A percentile compares a stretch with the other conserved stretches of the same genome.
Conservation (phyloP, 2,329 filamentous ascomycete species). For the Neodidymelliopsis sp. region DNA sequence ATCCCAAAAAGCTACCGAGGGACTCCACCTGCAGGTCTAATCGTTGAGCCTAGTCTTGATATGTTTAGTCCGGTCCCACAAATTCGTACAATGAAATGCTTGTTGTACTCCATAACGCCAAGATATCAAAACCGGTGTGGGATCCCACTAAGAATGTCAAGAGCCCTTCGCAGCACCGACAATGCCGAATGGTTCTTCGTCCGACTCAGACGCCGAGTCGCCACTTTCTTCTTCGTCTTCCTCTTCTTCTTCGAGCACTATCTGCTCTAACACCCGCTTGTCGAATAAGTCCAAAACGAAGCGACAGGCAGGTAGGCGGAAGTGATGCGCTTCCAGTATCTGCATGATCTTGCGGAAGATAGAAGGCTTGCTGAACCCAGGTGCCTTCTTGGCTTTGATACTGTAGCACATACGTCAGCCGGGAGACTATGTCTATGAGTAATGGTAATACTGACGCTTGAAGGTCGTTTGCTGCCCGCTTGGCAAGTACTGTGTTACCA, state of each 20-base stretch:
- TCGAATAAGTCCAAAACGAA: conserved; percentile 96
- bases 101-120: conserved; percentile 32
- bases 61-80: conserved; percentile 15
- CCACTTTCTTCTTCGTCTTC: conserved; percentile 46
- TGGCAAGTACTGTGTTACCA: conserved; percentile 91
- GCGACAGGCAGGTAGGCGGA: conserved; percentile 82
- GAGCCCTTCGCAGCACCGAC: conserved; percentile 25
- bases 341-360: conserved; percentile 88
- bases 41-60: conserved; percentile 20
- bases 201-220: conserved; percentile 44
- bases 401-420: conserved; percentile 53
- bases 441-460: conserved; percentile 57
- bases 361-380: conserved; percentile 75
- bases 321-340: conserved; percentile 88
- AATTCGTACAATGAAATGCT: conserved; percentile 29
- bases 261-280: conserved; percentile 81
- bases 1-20: conserved; percentile 19
- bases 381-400: conserved; percentile 76
- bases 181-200: conserved; percentile 26
- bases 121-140: conserved; percentile 1
- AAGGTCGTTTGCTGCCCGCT: conserved; percentile 83
- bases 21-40: conserved; percentile 33
- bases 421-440: background rate
- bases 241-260: conserved; percentile 79
- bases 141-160: conserved; percentile 20